A percentile compares a stretch with the other conserved stretches of the same genome.
phyloP scores from a whole-genome alignment of 2,329 filamentous ascomycete species.

The Talaromyces sp. region DNA sequence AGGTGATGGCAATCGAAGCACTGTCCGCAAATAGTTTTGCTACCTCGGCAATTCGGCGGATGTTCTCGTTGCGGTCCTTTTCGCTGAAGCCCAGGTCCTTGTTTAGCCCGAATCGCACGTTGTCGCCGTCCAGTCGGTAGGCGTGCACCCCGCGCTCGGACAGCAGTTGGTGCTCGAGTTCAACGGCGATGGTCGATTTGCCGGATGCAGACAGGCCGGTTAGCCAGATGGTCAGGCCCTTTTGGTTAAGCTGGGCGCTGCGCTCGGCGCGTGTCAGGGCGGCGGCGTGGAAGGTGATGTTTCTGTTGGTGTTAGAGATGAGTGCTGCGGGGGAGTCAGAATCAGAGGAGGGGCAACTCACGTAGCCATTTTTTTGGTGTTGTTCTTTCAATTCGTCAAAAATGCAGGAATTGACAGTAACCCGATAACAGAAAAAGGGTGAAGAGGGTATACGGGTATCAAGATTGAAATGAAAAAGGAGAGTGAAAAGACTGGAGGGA shows the following conservation, averaged over 20 bases:
- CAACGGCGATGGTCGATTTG: conserved; percentile 94
- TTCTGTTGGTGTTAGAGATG: conserved; percentile 23
- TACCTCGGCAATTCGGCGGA: conserved; percentile 91
- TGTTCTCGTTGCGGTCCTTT: conserved; percentile 94
- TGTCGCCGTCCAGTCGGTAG: conserved; percentile 96
- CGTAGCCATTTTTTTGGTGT: conserved; percentile 11
- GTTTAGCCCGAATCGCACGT: conserved; percentile 96
- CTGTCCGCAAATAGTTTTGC: conserved; percentile 95
- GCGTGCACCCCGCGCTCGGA: conserved; percentile 65
- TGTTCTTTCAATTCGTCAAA: not conserved
- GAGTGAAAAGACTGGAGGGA: not conserved
- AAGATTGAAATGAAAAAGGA: not conserved
- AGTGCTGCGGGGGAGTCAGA: not conserved
- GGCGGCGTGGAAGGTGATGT: conserved; percentile 44
- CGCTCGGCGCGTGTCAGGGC: conserved; percentile 39
- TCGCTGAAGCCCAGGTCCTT: conserved; percentile 95
- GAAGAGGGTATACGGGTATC: not conserved
- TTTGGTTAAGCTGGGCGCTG: conserved; percentile 62
- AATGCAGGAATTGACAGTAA: not conserved
- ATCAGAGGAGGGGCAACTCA: conserved; percentile 8
- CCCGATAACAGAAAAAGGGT: not conserved
- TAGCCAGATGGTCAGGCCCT: conserved; percentile 94
- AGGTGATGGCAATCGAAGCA: conserved; percentile 81
- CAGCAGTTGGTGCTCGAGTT: conserved; percentile 93
- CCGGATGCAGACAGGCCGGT: conserved; percentile 93